A percentile compares a stretch with the other conserved stretches of the same genome.
These are phyloP conservation scores for Melastoma candidum DNA, from an alignment of 441 rosid genomes.

Conservation along the genomic window DNA sequence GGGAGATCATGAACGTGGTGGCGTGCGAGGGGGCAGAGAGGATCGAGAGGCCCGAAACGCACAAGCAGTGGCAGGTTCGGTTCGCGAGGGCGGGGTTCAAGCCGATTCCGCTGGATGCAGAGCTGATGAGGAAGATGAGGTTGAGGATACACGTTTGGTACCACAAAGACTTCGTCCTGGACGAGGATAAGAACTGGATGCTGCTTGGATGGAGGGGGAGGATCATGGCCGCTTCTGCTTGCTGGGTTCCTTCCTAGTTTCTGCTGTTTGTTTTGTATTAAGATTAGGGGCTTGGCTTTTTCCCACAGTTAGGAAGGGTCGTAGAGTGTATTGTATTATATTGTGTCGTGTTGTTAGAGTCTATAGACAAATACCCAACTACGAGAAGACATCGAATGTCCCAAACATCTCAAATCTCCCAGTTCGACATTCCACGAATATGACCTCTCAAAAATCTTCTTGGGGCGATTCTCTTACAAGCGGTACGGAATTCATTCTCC, in stretches of 20 bases:
- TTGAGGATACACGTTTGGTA: slow-evolving; percentile 33
- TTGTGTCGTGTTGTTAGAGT: too few species aligned
- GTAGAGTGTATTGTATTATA: too few species aligned
- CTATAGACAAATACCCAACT: too few species aligned
- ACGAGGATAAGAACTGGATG: slow-evolving; percentile 57
- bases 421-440: too few species aligned
- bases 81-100: slow-evolving; percentile 52
- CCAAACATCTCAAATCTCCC: too few species aligned
- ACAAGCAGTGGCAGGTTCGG: slow-evolving; percentile 1
- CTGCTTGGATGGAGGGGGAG: slow-evolving; percentile 81
- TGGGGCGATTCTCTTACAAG: too few species aligned
- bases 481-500: too few species aligned
- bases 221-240: slow-evolving; percentile 43
- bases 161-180: slow-evolving; percentile 65
- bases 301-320: too few species aligned
- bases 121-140: slow-evolving; percentile 26
- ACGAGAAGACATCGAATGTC: too few species aligned
- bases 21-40: background rate
- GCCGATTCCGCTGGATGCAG: slow-evolving; percentile 34
- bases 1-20: slow-evolving; percentile 1
- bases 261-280: too few species aligned
- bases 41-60: slow-evolving; percentile 6
- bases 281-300: too few species aligned
- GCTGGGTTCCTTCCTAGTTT: slow-evolving; percentile 40
- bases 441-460: too few species aligned